phyloP scores from a whole-genome alignment of 306 rosid species.

The Abrus precatorius region DNA sequence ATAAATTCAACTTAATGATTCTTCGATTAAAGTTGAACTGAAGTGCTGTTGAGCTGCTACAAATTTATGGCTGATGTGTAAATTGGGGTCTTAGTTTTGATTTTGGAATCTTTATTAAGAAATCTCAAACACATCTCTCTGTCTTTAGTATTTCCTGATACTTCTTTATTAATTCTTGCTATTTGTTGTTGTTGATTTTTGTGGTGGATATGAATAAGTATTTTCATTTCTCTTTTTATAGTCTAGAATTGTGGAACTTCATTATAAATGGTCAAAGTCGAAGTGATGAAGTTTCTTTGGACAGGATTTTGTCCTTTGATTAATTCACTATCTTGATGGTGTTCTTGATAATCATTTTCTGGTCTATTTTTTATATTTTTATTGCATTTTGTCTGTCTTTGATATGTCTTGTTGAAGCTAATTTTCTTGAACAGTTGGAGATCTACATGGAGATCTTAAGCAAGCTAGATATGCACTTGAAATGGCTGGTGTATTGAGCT shows the following conservation, averaged over 20 bases:
- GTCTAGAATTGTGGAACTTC: conserved; percentile 23
- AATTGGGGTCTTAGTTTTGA: neutral
- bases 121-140: conserved; percentile 6
- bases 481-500: conserved; percentile 91
- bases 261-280: conserved; percentile 17
- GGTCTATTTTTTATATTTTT: conserved; percentile 26
- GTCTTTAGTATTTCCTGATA: conserved; percentile 26
- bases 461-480: conserved; percentile 87
- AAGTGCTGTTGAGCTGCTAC: conserved; percentile 19
- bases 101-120: conserved; percentile 8
- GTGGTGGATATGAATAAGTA: neutral
- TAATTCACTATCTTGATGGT: conserved; percentile 27
- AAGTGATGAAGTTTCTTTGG: conserved; percentile 41
- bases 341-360: conserved; percentile 25
- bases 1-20: neutral
- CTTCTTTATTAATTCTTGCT: neutral
- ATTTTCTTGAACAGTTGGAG: conserved; percentile 72
- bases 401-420: conserved; percentile 30
- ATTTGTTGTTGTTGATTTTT: conserved; percentile 17
- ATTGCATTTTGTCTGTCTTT: neutral
- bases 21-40: conserved; percentile 20
- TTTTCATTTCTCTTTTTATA: conserved; percentile 12
- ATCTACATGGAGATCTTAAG: conserved; percentile 93
- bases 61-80: neutral
- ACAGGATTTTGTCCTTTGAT: conserved; percentile 27